Conservation (phyloP, 176 grass and related monocot genomes). For the Musa beccarii region DNA sequence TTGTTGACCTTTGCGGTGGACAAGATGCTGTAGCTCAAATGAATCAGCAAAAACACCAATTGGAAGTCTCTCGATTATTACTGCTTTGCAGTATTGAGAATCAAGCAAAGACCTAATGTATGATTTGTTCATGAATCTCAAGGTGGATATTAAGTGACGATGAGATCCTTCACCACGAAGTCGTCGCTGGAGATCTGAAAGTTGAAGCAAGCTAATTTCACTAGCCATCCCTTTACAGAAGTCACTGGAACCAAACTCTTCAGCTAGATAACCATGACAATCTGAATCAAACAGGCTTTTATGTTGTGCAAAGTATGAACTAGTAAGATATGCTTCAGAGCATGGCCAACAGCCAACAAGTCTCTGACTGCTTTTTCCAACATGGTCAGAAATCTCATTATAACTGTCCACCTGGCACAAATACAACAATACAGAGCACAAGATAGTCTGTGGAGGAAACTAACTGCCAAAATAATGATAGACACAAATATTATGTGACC, state of each 20-base stretch:
- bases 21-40: conserved; percentile 83
- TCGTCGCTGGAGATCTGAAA: conserved; percentile 30
- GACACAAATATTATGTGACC: no score
- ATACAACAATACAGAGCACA: not conserved
- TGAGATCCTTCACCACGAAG: conserved; percentile 83
- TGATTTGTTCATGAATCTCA: conserved; percentile 34
- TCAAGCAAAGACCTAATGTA: conserved; percentile 32
- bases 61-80: conserved; percentile 62
- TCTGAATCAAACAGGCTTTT: conserved; percentile 10
- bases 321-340: conserved; percentile 28
- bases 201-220: conserved; percentile 15
- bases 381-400: conserved; percentile 20
- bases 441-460: no score
- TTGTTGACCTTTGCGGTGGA: conserved; percentile 47
- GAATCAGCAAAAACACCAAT: conserved; percentile 72
- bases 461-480: no score
- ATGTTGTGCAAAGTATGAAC: not conserved
- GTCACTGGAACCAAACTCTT: conserved; percentile 17
- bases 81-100: conserved; percentile 38
- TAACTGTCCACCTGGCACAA: conserved; percentile 4
- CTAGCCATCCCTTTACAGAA: conserved; percentile 30
- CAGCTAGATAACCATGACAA: conserved; percentile 12
- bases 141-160: conserved; percentile 45
- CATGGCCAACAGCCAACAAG: conserved; percentile 32
- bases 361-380: conserved; percentile 1